Evolutionary conservation across 345 rosid species (phyloP).

Genomic region (Reutealis trisperma): DNA sequence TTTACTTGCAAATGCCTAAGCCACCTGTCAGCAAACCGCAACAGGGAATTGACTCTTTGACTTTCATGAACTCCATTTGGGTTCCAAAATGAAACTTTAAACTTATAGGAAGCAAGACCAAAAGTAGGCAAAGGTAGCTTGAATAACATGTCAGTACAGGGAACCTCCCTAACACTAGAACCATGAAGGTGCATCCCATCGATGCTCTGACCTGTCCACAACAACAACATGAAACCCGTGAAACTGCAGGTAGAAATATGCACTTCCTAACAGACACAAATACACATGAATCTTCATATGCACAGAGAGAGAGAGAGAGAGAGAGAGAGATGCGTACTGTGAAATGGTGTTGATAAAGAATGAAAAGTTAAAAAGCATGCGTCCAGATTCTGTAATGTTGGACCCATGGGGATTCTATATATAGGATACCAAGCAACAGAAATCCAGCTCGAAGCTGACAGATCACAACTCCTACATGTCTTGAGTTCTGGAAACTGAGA

Average conservation of each 20-base stretch:
- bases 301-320: neutral
- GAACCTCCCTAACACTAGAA: constrained; percentile 39
- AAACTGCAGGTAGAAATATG: neutral
- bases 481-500: constrained; percentile 67
- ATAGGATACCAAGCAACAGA: constrained; percentile 98
- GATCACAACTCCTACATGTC: constrained; percentile 79
- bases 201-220: constrained; percentile 40
- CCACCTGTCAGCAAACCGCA: constrained; percentile 71
- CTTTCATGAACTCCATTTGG: constrained; percentile 50
- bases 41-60: constrained; percentile 55
- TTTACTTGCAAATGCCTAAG: constrained; percentile 62
- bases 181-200: constrained; percentile 26
- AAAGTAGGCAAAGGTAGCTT: constrained; percentile 66
- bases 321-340: constrained; percentile 42
- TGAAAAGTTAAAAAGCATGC: constrained; percentile 90
- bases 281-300: neutral
- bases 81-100: constrained; percentile 75
- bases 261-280: neutral
- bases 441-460: constrained; percentile 83
- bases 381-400: constrained; percentile 83
- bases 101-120: constrained; percentile 84
- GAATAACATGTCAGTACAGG: constrained; percentile 25
- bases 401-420: constrained; percentile 83
- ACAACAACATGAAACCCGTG: neutral
- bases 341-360: constrained; percentile 56